A percentile compares a stretch with the other conserved stretches of the same genome.
phyloP scores from a whole-genome alignment of 148 eudicot genomes.

The Heliamphora exappendiculata region DNA sequence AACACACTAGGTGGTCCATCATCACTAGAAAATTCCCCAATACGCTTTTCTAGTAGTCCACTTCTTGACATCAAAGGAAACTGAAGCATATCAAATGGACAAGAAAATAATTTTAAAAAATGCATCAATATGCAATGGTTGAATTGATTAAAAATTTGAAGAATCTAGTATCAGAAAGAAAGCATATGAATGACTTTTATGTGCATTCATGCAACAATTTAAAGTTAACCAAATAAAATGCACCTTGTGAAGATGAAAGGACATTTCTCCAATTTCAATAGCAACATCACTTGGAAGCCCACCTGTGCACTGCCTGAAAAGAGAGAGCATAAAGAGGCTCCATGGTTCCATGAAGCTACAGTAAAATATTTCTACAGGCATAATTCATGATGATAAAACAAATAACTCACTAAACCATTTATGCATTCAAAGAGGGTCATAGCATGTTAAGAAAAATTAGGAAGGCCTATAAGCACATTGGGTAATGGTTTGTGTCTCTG shows the following conservation, averaged over 20 bases:
- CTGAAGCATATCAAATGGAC: conserved; percentile 16
- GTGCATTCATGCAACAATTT: not conserved
- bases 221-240: not conserved
- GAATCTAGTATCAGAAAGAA: not conserved
- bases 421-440: not conserved
- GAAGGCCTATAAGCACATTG: not conserved
- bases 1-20: conserved; percentile 34
- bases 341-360: not conserved
- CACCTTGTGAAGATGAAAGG: conserved; percentile 70
- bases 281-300: conserved; percentile 78
- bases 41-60: conserved; percentile 46
- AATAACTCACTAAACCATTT: not conserved
- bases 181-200: too few species aligned
- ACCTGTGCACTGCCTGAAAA: conserved; percentile 57
- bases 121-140: not conserved
- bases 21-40: conserved; percentile 36
- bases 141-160: not conserved
- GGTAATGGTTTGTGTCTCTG: not conserved
- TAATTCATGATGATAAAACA: not conserved
- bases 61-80: conserved; percentile 69
- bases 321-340: not conserved
- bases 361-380: not conserved
- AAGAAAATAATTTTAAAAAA: not conserved
- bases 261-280: conserved; percentile 47
- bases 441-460: not conserved